Evolutionary conservation across 345 rosid genomes (phyloP).

Genomic region (Punica granatum): DNA sequence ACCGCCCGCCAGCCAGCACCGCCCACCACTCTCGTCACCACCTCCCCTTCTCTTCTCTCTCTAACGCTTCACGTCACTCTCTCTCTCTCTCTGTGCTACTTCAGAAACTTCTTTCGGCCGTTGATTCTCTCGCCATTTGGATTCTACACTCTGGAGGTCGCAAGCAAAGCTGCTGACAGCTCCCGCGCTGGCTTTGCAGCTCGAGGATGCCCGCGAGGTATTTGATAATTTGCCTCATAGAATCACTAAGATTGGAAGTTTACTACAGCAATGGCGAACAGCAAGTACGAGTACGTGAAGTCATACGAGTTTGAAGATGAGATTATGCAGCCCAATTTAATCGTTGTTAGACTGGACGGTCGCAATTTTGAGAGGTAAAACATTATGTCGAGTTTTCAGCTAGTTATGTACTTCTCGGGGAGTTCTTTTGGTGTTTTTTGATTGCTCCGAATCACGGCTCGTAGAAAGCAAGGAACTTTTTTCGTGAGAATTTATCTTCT

Average conservation of each 20-base stretch:
- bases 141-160: too few relatives aligned
- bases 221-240: not conserved
- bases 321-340: conserved; percentile 55
- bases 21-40: too few relatives aligned
- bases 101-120: too few relatives aligned
- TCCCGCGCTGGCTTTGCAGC: not conserved
- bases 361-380: conserved; percentile 48
- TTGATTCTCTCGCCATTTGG: too few relatives aligned
- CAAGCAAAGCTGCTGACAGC: too few relatives aligned
- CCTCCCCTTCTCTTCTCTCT: too few relatives aligned
- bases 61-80: too few relatives aligned
- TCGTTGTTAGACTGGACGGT: conserved; percentile 54
- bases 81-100: too few relatives aligned
- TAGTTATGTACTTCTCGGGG: not conserved
- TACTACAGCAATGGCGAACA: conserved; percentile 53
- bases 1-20: too few relatives aligned
- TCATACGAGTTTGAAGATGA: conserved; percentile 66
- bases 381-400: not conserved
- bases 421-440: not conserved
- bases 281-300: conserved; percentile 89
- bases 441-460: not conserved
- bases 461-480: not conserved
- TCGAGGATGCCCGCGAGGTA: not conserved
- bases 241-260: not conserved
- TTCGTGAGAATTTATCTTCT: not conserved